Conservation (phyloP, 495 filamentous ascomycete species). For the Neurospora sublineolata region DNA sequence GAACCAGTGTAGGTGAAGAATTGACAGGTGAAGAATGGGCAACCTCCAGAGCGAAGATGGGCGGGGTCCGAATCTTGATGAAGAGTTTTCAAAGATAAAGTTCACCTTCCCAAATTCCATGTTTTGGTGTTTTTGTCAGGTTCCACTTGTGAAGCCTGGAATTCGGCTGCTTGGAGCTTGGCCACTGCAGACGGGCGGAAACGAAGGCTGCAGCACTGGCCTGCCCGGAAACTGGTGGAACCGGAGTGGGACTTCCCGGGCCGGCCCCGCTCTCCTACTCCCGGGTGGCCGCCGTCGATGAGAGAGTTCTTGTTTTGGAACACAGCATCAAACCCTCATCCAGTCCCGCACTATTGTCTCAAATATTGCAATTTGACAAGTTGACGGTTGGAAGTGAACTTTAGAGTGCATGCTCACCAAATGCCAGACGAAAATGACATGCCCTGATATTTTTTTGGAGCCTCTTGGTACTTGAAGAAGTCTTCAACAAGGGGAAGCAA, state of each 20-base stretch:
- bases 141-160: not conserved
- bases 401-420: not conserved
- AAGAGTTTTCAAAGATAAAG: not conserved
- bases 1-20: not conserved
- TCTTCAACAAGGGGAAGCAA: not conserved
- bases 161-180: not conserved
- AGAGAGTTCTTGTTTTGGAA: not conserved
- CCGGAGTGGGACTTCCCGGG: not conserved
- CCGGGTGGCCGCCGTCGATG: not conserved
- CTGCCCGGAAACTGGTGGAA: not conserved
- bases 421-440: not conserved
- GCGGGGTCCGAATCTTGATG: not conserved
- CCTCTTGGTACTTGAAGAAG: too few relatives aligned
- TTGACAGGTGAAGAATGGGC: not conserved
- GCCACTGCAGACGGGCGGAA: not conserved
- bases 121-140: not conserved
- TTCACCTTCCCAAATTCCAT: not conserved
- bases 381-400: not conserved
- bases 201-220: not conserved
- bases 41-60: not conserved
- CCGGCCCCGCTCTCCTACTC: not conserved
- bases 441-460: too few relatives aligned
- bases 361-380: not conserved
- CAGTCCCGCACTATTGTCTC: not conserved
- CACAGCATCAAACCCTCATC: not conserved